Conservation (phyloP, 2,329 filamentous ascomycete genomes). For the Trichoderma koningiopsis region DNA sequence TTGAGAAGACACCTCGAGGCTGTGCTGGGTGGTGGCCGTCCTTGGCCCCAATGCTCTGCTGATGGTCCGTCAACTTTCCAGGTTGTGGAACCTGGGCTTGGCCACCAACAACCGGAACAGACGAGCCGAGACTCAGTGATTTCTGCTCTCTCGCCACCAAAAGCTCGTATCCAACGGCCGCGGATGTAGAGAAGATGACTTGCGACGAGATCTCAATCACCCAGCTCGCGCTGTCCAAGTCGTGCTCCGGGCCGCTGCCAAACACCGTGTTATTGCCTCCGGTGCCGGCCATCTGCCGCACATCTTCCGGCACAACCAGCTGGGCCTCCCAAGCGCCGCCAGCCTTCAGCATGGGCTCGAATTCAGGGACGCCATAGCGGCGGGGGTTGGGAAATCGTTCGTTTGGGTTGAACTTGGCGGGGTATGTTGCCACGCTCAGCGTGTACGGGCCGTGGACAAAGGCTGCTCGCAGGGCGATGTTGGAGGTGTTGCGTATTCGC, state of each 20-base stretch:
- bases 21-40: conserved; percentile 64
- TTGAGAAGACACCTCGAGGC: conserved; percentile 78
- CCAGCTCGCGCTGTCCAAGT: conserved; percentile 71
- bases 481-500: conserved; percentile 88
- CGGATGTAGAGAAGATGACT: conserved; percentile 88
- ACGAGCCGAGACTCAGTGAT: conserved; percentile 67
- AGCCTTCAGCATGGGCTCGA: conserved; percentile 95
- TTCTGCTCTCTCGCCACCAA: conserved; percentile 83
- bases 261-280: conserved; percentile 48
- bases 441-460: conserved; percentile 97
- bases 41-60: conserved; percentile 60
- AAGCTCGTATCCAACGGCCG: conserved; percentile 85
- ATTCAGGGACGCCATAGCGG: conserved; percentile 79
- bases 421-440: conserved; percentile 83
- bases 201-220: conserved; percentile 89
- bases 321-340: conserved; percentile 83
- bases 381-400: conserved; percentile 70
- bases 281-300: conserved; percentile 64
- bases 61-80: conserved; percentile 76
- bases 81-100: conserved; percentile 59
- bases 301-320: conserved; percentile 76
- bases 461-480: conserved; percentile 86
- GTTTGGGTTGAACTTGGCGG: conserved; percentile 81
- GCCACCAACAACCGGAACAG: conserved; percentile 49
- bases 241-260: conserved; percentile 47